Conservation (phyloP, 805 yeast genomes). For the Candida succiphila region DNA sequence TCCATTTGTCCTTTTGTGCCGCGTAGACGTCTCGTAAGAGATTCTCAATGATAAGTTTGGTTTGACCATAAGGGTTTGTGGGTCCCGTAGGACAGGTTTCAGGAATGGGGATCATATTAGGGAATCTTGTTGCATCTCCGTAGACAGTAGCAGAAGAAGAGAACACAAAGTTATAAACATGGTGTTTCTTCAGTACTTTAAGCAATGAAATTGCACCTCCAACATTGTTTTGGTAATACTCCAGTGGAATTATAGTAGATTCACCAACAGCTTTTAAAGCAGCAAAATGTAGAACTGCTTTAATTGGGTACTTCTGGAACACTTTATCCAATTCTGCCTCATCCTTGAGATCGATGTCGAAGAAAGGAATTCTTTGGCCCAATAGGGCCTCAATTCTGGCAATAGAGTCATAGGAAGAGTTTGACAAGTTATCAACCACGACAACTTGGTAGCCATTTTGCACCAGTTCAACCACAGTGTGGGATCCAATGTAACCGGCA, state of each 20-base stretch:
- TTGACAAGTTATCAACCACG: conserved; percentile 61
- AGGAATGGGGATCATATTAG: conserved; percentile 68
- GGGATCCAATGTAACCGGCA: conserved; percentile 82
- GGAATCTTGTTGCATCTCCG: conserved; percentile 69
- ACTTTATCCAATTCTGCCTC: conserved; percentile 34
- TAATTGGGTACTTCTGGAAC: conserved; percentile 37
- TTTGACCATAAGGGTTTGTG: conserved; percentile 68
- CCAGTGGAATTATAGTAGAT: conserved; percentile 55
- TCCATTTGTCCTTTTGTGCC: conserved; percentile 36
- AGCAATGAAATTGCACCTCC: conserved; percentile 53
- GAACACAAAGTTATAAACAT: conserved; percentile 52
- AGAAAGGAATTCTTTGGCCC: conserved; percentile 40
- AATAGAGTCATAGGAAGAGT: conserved; percentile 58
- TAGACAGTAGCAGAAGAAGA: conserved; percentile 78
- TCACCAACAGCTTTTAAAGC: conserved; percentile 82
- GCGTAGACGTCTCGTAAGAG: conserved; percentile 44
- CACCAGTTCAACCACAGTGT: conserved; percentile 57
- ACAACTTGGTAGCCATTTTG: conserved; percentile 58
- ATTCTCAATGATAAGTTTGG: conserved; percentile 58
- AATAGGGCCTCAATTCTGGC: conserved; percentile 50
- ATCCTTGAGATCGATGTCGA: conserved; percentile 47
- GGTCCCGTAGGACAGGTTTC: conserved; percentile 70
- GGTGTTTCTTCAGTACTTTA: conserved; percentile 34
- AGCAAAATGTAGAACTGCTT: conserved; percentile 69
- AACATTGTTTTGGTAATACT: conserved; percentile 61